Percentiles rank a stretch among this genome's conserved stretches.
Conservation (phyloP, 2,329 filamentous ascomycete species). For the Ceratocystiopsis sp. region DNA sequence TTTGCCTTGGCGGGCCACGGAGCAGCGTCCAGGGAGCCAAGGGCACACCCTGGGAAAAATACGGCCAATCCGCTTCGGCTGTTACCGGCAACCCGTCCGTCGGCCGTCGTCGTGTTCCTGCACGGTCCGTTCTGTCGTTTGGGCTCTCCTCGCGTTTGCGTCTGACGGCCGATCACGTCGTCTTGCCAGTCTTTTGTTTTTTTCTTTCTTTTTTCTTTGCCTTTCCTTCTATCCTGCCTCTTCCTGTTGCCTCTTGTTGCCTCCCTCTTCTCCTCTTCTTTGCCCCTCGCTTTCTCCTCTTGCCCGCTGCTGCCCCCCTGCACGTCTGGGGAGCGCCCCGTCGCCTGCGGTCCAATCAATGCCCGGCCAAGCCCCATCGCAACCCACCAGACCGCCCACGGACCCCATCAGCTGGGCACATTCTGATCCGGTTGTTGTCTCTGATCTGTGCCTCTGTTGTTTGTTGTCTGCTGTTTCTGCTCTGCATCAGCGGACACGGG, state of each 20-base stretch:
- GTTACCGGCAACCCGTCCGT: no score
- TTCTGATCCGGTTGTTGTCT: constrained; percentile 3
- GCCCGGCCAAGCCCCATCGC: constrained; percentile 5
- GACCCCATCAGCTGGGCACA: constrained; percentile 9
- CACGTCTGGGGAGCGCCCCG: no score
- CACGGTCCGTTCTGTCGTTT: no score
- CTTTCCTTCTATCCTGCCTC: neutral
- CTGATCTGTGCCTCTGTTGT: neutral
- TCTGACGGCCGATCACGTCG: no score
- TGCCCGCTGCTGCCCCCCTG: neutral
- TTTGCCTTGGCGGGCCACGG: no score
- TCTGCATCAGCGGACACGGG: no score
- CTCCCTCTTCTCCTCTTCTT: neutral
- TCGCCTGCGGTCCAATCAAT: constrained; percentile 7
- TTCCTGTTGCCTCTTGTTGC: neutral
- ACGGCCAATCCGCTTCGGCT: no score
- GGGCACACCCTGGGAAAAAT: no score
- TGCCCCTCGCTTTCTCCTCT: neutral
- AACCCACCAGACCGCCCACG: constrained; percentile 9
- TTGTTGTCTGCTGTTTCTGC: neutral
- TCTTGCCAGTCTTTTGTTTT: no score
- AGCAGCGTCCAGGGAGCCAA: no score
- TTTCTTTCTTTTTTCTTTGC: neutral
- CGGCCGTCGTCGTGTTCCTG: no score
- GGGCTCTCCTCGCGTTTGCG: no score